phyloP scores from a whole-genome alignment of 139 green algal genomes.

The Ettlia oleoabundans region DNA sequence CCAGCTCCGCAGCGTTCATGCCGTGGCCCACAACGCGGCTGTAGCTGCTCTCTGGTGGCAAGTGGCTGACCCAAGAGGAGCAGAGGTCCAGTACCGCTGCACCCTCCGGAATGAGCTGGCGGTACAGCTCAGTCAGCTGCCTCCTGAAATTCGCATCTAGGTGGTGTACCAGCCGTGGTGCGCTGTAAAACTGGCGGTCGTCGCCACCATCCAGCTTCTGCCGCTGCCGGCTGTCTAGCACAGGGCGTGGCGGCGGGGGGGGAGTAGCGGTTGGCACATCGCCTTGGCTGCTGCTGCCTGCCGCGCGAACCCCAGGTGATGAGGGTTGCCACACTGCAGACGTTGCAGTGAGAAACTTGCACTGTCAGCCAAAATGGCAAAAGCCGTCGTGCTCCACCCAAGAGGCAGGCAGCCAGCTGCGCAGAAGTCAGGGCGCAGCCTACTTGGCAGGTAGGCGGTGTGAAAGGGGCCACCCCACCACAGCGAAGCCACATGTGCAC shows the following conservation, averaged over 20 bases:
- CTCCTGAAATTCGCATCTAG: constrained; percentile 84
- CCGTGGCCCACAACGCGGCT: constrained; percentile 81
- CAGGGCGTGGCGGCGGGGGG: background rate
- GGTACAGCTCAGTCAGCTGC: constrained; percentile 86
- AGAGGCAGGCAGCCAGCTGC: too few species aligned
- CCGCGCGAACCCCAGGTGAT: too few species aligned
- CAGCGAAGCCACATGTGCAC: too few species aligned
- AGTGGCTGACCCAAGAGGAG: constrained; percentile 74
- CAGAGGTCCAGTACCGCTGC: constrained; percentile 74
- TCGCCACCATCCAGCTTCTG: constrained; percentile 67
- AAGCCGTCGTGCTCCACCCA: too few species aligned
- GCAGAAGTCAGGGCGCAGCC: too few species aligned
- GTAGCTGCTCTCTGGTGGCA: constrained; percentile 76
- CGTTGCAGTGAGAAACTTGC: too few species aligned
- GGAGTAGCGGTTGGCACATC: too few species aligned
- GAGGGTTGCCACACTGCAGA: too few species aligned
- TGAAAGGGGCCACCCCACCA: too few species aligned
- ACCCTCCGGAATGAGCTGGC: constrained; percentile 65
- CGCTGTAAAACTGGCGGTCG: constrained; percentile 74
- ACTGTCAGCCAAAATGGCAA: too few species aligned
- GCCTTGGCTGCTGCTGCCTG: background rate
- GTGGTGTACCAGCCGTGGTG: constrained; percentile 74
- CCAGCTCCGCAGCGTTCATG: constrained; percentile 88
- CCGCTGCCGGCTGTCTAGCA: constrained; percentile 31
- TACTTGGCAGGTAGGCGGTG: too few species aligned